A percentile compares a stretch with the other conserved stretches of the same genome.
phyloP scores from a whole-genome alignment of 768 basidiomycete species.

The Lactifluus pinguis region DNA sequence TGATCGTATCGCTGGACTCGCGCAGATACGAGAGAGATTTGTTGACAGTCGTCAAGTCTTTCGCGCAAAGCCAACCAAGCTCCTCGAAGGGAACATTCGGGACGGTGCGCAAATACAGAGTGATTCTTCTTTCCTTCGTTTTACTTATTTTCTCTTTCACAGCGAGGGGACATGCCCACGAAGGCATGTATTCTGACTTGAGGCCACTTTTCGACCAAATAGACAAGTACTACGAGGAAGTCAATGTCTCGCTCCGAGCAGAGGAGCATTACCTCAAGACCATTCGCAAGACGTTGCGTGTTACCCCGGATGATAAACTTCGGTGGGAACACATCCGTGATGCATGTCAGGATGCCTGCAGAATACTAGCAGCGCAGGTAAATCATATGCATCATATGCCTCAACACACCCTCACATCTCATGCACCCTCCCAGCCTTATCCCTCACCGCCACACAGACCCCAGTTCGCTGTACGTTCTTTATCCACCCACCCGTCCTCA shows the following conservation, averaged over 20 bases:
- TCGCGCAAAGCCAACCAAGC: neutral
- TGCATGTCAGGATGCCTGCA: slow-evolving; percentile 5
- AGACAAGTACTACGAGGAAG: slow-evolving; percentile 4
- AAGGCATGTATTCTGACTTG: neutral
- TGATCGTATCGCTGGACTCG: neutral
- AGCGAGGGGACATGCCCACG: neutral
- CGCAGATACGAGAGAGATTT: neutral
- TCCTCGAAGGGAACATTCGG: neutral
- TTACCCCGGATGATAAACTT: slow-evolving; percentile 5
- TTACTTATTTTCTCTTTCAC: neutral
- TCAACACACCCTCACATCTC: neutral
- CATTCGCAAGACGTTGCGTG: slow-evolving; percentile 2
- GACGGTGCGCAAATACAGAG: neutral
- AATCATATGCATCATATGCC: no score
- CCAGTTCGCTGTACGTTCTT: neutral
- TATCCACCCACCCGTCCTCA: no score
- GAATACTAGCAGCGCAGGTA: neutral
- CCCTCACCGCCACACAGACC: neutral
- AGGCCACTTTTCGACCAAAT: slow-evolving; percentile 3
- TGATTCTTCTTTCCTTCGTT: neutral
- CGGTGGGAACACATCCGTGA: slow-evolving; percentile 12
- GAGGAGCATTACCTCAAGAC: slow-evolving; percentile 2
- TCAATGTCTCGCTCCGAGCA: neutral
- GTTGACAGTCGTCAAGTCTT: neutral
- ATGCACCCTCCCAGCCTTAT: neutral